Evolutionary conservation across 345 rosid genomes (phyloP).

Genomic region (Eucalyptus leucophloia): DNA sequence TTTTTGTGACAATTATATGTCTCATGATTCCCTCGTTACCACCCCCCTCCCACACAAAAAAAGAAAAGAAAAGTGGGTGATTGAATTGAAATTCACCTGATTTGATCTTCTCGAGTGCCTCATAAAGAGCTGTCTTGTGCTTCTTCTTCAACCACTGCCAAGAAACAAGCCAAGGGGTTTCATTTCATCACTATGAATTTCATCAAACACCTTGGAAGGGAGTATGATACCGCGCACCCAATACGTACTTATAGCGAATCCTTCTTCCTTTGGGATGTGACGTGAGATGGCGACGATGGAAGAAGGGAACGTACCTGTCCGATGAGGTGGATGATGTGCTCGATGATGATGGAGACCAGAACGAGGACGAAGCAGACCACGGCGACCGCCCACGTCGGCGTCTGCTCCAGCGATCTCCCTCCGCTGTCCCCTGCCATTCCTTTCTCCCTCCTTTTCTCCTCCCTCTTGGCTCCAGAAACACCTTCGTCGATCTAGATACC

Average conservation of each 20-base stretch:
- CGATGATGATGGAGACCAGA: conserved; percentile 19
- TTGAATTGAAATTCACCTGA: background rate
- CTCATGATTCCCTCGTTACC: too few relatives aligned
- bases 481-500: background rate
- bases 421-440: background rate
- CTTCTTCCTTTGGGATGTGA: background rate
- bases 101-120: conserved; percentile 7
- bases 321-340: conserved; percentile 10
- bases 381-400: conserved; percentile 45
- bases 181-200: background rate
- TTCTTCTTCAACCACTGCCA: conserved; percentile 3
- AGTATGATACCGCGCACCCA: background rate
- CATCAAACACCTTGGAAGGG: background rate
- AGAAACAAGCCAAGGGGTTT: background rate
- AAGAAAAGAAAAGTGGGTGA: background rate
- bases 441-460: background rate
- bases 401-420: conserved; percentile 11
- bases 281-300: background rate
- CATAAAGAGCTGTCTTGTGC: background rate
- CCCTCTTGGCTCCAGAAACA: background rate
- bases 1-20: too few relatives aligned
- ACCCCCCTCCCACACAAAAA: fast-evolving
- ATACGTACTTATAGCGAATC: background rate
- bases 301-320: conserved; percentile 4
- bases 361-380: conserved; percentile 21